phyloP scores from a whole-genome alignment of 2,329 filamentous ascomycete genomes.

The Macroventuria anomochaeta region DNA sequence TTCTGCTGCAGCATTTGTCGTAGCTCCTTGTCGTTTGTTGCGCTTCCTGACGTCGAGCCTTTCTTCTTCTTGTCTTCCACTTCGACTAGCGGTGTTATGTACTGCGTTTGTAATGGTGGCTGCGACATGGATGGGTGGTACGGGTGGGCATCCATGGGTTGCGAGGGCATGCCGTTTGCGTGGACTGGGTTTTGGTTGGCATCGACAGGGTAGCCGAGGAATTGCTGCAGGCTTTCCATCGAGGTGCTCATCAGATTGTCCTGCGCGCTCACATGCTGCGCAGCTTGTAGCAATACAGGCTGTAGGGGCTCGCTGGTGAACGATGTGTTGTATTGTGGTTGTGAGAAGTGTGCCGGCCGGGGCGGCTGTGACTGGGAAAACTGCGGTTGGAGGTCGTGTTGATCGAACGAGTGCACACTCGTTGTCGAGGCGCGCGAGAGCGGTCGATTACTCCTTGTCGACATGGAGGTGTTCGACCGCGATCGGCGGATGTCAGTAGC shows the following conservation, averaged over 20 bases:
- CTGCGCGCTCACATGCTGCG: constrained; percentile 46
- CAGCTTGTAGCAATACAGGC: constrained; percentile 44
- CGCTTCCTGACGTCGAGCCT: constrained; percentile 69
- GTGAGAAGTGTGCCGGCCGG: constrained; percentile 24
- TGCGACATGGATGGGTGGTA: constrained; percentile 38
- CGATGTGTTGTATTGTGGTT: constrained; percentile 37
- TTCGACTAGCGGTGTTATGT: constrained; percentile 38
- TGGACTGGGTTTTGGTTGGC: constrained; percentile 23
- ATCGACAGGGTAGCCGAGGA: constrained; percentile 39
- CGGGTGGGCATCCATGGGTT: constrained; percentile 38
- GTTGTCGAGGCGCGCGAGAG: constrained; percentile 58
- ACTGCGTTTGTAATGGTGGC: constrained; percentile 33
- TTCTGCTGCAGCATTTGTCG: constrained; percentile 75
- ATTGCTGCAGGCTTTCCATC: constrained; percentile 44
- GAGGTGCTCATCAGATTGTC: constrained; percentile 40
- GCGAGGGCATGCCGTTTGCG: constrained; percentile 30
- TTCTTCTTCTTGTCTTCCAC: constrained; percentile 60
- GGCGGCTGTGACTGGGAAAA: constrained; percentile 26
- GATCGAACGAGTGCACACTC: constrained; percentile 53
- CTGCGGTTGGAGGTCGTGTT: constrained; percentile 36
- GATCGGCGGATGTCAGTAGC: constrained; percentile 51
- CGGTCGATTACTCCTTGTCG: constrained; percentile 53
- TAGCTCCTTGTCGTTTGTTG: constrained; percentile 83
- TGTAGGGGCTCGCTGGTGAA: constrained; percentile 41
- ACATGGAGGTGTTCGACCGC: constrained; percentile 55